These are phyloP conservation scores for Termitomyces sp. DNA, from an alignment of 768 basidiomycete species.

Conservation along the genomic window DNA sequence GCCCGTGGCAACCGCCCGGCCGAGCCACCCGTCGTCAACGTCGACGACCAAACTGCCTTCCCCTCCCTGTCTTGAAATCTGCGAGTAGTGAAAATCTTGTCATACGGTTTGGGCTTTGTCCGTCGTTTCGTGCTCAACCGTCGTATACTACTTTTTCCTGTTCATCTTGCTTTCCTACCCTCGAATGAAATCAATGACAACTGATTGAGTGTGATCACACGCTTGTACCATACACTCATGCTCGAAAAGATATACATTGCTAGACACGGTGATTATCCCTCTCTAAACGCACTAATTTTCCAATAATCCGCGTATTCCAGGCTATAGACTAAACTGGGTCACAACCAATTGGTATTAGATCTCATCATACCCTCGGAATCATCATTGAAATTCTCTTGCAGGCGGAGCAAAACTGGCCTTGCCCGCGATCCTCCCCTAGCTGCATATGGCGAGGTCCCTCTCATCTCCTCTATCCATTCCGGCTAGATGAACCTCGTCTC, in stretches of 20 bases:
- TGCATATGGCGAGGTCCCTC: conserved; percentile 57
- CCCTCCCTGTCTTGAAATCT: conserved; percentile 66
- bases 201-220: neutral
- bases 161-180: conserved; percentile 16
- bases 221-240: conserved; percentile 22
- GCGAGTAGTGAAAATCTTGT: conserved; percentile 12
- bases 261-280: conserved; percentile 47
- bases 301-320: conserved; percentile 28
- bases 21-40: conserved; percentile 44
- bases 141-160: conserved; percentile 13
- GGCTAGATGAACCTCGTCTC: neutral
- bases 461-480: neutral
- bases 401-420: conserved; percentile 62
- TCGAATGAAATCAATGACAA: conserved; percentile 22
- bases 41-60: conserved; percentile 84
- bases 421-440: conserved; percentile 72
- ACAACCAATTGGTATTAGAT: conserved; percentile 57
- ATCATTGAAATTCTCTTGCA: conserved; percentile 20
- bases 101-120: conserved; percentile 7
- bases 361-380: neutral
- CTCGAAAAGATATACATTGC: conserved; percentile 64
- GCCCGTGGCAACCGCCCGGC: conserved; percentile 40
- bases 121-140: conserved; percentile 13
- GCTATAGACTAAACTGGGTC: conserved; percentile 74
- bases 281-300: neutral